Conservation (phyloP, 2,329 filamentous ascomycete genomes). For the Aspergillus flavus region DNA sequence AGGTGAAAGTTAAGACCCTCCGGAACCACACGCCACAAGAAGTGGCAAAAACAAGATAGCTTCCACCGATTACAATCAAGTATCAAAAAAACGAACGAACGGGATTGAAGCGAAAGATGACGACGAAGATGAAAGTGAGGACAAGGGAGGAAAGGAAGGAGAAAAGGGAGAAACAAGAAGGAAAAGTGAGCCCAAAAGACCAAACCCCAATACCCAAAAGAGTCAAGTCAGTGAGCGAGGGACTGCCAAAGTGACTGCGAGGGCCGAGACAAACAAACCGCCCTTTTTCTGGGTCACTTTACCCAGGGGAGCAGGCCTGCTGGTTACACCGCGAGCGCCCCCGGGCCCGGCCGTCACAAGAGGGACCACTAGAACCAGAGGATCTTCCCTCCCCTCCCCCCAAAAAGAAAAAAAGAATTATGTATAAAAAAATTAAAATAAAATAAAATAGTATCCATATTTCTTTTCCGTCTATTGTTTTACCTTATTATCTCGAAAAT, state of each 20-base stretch:
- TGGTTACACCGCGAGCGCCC: slow-evolving; percentile 21
- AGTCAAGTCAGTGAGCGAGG: slow-evolving; percentile 23
- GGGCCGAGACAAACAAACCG: slow-evolving; percentile 22
- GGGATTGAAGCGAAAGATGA: slow-evolving; percentile 19
- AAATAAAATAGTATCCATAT: neutral
- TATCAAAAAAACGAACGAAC: slow-evolving; percentile 13
- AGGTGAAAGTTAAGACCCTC: slow-evolving; percentile 14
- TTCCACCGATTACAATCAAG: slow-evolving; percentile 13
- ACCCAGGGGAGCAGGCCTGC: slow-evolving; percentile 17
- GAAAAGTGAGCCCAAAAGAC: slow-evolving; percentile 14
- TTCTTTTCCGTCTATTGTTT: neutral
- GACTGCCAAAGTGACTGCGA: slow-evolving; percentile 15
- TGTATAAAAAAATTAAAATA: neutral
- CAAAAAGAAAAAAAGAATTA: neutral
- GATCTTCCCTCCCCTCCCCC: neutral
- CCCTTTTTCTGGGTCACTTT: slow-evolving; percentile 16
- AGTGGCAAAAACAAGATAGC: slow-evolving; percentile 17
- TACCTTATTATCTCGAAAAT: neutral
- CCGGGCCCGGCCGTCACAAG: slow-evolving; percentile 21
- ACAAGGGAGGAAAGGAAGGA: slow-evolving; percentile 11
- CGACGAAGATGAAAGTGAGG: slow-evolving; percentile 11
- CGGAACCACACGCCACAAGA: slow-evolving; percentile 19
- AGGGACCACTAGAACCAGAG: slow-evolving; percentile 14
- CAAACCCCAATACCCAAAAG: slow-evolving; percentile 15
- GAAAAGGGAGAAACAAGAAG: slow-evolving; percentile 14